These are phyloP conservation scores for Candida ortonii DNA, from an alignment of 805 yeast genomes.

Conservation along the genomic window DNA sequence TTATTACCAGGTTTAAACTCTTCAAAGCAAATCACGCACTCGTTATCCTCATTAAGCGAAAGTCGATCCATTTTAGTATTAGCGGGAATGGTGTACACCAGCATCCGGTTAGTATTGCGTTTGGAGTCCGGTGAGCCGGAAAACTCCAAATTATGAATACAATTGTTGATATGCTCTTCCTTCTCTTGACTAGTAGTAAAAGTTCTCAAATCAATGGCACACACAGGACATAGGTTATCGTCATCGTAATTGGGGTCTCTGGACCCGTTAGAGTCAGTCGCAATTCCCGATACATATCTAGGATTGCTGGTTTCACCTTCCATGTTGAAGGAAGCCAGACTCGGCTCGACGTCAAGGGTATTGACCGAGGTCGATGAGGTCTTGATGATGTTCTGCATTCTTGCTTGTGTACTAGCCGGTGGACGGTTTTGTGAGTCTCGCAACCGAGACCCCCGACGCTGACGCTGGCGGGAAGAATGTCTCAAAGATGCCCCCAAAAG, in stretches of 20 bases:
- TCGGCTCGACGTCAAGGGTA: constrained; percentile 13
- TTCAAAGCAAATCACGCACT: constrained; percentile 93
- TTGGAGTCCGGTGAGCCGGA: constrained; percentile 59
- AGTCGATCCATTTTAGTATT: constrained; percentile 30
- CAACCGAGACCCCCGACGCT: not conserved
- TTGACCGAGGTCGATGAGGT: constrained; percentile 15
- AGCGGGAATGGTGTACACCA: constrained; percentile 62
- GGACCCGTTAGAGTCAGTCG: no score
- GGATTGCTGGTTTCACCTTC: no score
- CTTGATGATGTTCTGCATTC: constrained; percentile 16
- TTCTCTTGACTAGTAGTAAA: constrained; percentile 34
- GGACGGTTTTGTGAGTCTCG: not conserved
- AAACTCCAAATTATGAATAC: constrained; percentile 60
- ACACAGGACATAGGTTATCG: constrained; percentile 44
- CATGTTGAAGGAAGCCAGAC: constrained; percentile 2
- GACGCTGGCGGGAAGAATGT: constrained; percentile 6
- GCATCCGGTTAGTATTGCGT: constrained; percentile 72
- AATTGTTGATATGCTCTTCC: constrained; percentile 68
- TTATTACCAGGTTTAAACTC: constrained; percentile 81
- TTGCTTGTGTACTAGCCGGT: not conserved
- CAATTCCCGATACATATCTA: no score
- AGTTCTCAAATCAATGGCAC: constrained; percentile 30
- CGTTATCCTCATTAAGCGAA: constrained; percentile 46
- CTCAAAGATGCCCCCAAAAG: constrained; percentile 45
- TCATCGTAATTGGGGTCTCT: constrained; percentile 25